Base-by-base conservation (phyloP, 192 early-diverging fungal species). In the Dispira simplex region DNA sequence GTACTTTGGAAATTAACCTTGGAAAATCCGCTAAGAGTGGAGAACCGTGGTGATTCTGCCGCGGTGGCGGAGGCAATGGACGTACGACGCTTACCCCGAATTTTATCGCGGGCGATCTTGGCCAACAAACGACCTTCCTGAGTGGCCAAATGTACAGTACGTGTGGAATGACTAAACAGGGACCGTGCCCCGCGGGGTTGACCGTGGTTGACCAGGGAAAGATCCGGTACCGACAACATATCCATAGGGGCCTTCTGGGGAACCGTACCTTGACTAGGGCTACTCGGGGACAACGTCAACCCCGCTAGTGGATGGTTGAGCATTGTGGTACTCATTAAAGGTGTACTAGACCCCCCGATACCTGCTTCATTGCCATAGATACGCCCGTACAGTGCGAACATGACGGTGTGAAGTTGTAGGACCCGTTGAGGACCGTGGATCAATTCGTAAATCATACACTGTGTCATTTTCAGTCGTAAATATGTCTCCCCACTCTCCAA, bases 361-460 rank as follows among this genome's bases (percentile, higher is more conserved):
- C 58, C 39, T 21, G 54, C 54, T 25, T 56, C 54, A 10, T 44
- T 53, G 25, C 76, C 76, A 46, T 67, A 74, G 12, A 77, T 65
- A 51, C 64, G 49, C 1, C 79, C 81, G 66, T 84, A 90, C 4
- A 85, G 71, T 9, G 74, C 66, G 73, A 90, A 90, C 58, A 90
- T 59, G 0, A 58, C 72, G 62, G 81, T 75, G 44, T 84, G 81
- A 11, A 68, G 72, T 49, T 81, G 71, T 14, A 90, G 60, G 0
- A 74, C 68, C 0, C 73, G 66, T 25, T 81, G 80, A 2, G 77
- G 71, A 21, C 86, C 84, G 48, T 75, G 63, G 14, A 76, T 63
- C 10, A 69, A 71, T 46, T 79, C 72, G 47, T 80, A 74, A 18
- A 90, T 63, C 12, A 71, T 66, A 45, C 73, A 75, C 26, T 77